Percentiles rank a stretch among this genome's conserved stretches.
Evolutionary conservation across 2,329 filamentous ascomycete species (phyloP).

Genomic region (Cryphonectria nitschkei): DNA sequence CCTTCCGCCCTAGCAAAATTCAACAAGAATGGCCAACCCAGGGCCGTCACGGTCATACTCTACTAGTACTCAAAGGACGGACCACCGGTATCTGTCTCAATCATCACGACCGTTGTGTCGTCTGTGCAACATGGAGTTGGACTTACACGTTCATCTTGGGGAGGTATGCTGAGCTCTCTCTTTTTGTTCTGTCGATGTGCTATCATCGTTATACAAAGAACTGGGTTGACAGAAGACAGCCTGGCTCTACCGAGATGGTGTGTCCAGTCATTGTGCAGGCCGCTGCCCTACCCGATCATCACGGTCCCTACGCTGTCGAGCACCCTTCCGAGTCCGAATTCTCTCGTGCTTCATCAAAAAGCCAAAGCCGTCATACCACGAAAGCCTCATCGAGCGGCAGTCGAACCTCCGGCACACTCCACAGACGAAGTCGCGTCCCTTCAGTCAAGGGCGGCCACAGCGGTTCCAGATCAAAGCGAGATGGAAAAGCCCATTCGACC

Average conservation of each 20-base stretch:
- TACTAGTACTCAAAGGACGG: background rate
- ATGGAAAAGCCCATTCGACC: background rate
- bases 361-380: background rate
- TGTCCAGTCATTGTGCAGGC: constrained; percentile 14
- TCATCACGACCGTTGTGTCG: constrained; percentile 6
- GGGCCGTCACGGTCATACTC: background rate
- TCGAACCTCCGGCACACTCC: background rate
- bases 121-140: constrained; percentile 9
- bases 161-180: background rate
- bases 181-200: background rate
- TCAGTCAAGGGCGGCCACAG: background rate
- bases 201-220: background rate
- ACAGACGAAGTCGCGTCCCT: background rate
- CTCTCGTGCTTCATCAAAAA: background rate
- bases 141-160: background rate
- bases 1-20: background rate
- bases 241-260: constrained; percentile 12
- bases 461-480: constrained; percentile 3
- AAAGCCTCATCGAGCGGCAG: background rate
- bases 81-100: constrained; percentile 4
- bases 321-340: background rate
- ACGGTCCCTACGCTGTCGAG: constrained; percentile 9
- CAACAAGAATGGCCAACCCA: background rate
- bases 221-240: background rate
- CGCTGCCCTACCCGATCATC: constrained; percentile 9